Evolutionary conservation across 192 early-diverging fungal species (phyloP), one percentile per base, ranked within the genome.

Genomic region (Coemansia sp.): DNA sequence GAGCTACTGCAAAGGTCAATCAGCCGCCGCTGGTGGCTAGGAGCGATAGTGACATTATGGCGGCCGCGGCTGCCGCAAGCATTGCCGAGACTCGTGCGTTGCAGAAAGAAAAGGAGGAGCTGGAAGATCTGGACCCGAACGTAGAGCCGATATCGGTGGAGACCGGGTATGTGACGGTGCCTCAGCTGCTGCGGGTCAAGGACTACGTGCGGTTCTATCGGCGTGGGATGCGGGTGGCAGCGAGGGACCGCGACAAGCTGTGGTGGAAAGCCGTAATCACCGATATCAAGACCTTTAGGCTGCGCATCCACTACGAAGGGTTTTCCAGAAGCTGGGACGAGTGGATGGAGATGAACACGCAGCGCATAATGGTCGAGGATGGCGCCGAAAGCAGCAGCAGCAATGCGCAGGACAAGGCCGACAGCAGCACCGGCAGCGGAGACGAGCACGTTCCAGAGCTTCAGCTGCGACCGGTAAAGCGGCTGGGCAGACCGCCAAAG

Each of bases 281-380:
- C n/a, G 88, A 85, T 18, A 73, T 88, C 8, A 87, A 85, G 66
- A 76, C 86, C 32, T 89, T 86, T 45, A 71, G 88, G 39, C 75
- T 89, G 1, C 71, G 88, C 32, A 79, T 90, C 22, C 89, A 89
- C 62, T 90, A 90, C 65, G 74, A 76, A 22, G 87, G 87, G 5
- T 87, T 85, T 20, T 73, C 76, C 1, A 68, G 69, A 18, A 61
- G 74, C 48, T 87, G 86, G 65, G 87, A 90, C 60, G 89, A 90
- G 68, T 90, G 89, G 89, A 79, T 90, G 61, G 89, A 90, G 65
- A 90, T 90, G 73, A 90, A 88, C 62, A 88, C 87, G 22, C 85
- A 90, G 63, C 83, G 89, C 15, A 63, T 85, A 7, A 80, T 85
- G 83, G 35, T 80, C 17, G 75, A 66, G 36, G 65, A 70, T 28